Evolutionary conservation across 257 asterid genomes (phyloP).

Genomic region (Asclepias syriaca): DNA sequence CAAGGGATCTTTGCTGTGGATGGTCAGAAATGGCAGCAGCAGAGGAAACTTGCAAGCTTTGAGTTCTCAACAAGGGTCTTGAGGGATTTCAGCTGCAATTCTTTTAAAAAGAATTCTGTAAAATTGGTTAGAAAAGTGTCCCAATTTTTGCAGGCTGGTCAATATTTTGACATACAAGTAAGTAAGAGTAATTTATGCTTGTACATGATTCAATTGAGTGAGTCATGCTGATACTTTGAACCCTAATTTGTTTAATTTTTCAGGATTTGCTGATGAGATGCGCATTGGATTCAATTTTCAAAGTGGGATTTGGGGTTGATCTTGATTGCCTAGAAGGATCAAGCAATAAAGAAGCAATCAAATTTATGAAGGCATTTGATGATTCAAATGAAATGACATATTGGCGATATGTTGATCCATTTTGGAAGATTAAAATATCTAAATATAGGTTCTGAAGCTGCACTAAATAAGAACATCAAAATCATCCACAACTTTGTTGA

Average conservation of each 20-base stretch:
- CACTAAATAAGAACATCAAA: constrained; percentile 45
- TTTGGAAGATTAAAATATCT: constrained; percentile 56
- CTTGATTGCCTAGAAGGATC: constrained; percentile 53
- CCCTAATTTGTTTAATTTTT: neutral
- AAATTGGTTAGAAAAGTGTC: constrained; percentile 35
- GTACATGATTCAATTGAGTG: too few species aligned
- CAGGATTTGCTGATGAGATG: constrained; percentile 68
- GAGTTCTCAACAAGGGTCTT: constrained; percentile 70
- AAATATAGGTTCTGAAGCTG: constrained; percentile 52
- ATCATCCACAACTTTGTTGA: constrained; percentile 50
- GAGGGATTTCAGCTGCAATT: constrained; percentile 61
- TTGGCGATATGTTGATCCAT: constrained; percentile 61
- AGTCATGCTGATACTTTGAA: too few species aligned
- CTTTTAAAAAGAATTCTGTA: constrained; percentile 50
- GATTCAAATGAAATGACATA: constrained; percentile 53
- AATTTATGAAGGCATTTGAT: constrained; percentile 65
- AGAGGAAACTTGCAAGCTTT: constrained; percentile 62
- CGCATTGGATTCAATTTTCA: constrained; percentile 65
- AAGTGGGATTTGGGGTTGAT: constrained; percentile 77
- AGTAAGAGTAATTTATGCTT: neutral
- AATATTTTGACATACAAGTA: constrained; percentile 58
- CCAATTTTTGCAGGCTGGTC: constrained; percentile 25
- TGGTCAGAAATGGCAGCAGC: constrained; percentile 73
- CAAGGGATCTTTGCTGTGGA: constrained; percentile 62
- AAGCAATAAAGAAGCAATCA: constrained; percentile 31